phyloP scores from a whole-genome alignment of 2,329 filamentous ascomycete genomes.

The Dothidotthia symphoricarpi region DNA sequence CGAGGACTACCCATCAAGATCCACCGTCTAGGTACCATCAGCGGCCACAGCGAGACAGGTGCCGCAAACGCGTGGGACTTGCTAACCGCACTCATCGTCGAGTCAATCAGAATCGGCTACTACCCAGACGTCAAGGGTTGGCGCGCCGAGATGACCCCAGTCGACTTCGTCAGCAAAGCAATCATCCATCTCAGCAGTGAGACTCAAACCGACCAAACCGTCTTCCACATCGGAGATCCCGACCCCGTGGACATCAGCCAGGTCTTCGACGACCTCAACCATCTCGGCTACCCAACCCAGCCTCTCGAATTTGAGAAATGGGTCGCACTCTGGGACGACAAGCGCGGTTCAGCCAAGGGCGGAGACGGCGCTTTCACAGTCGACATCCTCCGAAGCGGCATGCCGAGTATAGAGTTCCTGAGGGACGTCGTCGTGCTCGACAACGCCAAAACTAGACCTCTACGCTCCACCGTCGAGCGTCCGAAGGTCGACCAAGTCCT shows the following conservation, averaged over 20 bases:
- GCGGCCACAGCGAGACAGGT: constrained; percentile 71
- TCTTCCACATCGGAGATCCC: constrained; percentile 75
- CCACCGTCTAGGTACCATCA: constrained; percentile 73
- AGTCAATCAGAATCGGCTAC: constrained; percentile 70
- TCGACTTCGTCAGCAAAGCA: constrained; percentile 74
- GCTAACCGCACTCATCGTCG: constrained; percentile 71
- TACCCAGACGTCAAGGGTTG: constrained; percentile 70
- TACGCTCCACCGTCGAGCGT: constrained; percentile 58
- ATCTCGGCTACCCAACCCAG: constrained; percentile 69
- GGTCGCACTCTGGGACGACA: constrained; percentile 71
- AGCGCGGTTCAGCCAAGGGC: constrained; percentile 62
- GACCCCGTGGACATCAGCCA: constrained; percentile 64
- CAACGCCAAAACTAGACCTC: constrained; percentile 64
- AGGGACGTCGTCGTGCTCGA: constrained; percentile 70
- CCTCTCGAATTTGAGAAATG: constrained; percentile 69
- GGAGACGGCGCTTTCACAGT: constrained; percentile 73
- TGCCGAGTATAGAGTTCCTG: constrained; percentile 73
- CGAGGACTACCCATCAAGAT: constrained; percentile 70
- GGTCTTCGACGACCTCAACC: constrained; percentile 63
- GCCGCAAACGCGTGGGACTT: constrained; percentile 78
- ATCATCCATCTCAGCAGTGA: constrained; percentile 70
- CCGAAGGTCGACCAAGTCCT: constrained; percentile 68
- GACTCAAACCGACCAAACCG: constrained; percentile 58
- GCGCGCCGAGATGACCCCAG: constrained; percentile 80
- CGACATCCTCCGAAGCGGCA: constrained; percentile 75